phyloP scores from a whole-genome alignment of 176 grass and related monocot species.

The Eragrostis curvula region DNA sequence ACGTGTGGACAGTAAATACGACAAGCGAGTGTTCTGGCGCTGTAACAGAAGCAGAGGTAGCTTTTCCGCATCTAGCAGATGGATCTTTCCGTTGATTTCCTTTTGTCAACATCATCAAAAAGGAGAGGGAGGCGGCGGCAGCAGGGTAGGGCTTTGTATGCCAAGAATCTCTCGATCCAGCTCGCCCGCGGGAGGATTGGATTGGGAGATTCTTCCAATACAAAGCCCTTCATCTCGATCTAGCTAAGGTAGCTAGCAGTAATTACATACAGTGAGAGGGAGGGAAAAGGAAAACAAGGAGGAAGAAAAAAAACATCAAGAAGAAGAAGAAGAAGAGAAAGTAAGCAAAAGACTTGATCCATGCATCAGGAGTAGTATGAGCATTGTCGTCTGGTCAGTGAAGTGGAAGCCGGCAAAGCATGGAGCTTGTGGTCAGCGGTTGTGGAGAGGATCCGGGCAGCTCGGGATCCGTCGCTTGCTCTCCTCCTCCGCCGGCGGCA shows the following conservation, averaged over 20 bases:
- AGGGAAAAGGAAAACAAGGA: not conserved
- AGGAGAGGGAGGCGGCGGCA: not conserved
- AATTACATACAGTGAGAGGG: slow-evolving; percentile 15
- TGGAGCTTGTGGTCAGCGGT: not conserved
- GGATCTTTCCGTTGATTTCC: not conserved
- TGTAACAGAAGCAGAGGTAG: not conserved
- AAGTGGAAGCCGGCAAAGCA: not conserved
- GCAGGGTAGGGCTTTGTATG: slow-evolving; percentile 17
- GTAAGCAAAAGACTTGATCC: not conserved
- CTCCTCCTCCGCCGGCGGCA: slow-evolving; percentile 10
- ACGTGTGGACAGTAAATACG: slow-evolving; percentile 4
- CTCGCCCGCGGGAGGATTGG: not conserved
- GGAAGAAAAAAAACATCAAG: not conserved
- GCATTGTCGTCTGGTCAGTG: not conserved
- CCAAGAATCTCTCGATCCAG: slow-evolving; percentile 41
- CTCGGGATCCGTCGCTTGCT: slow-evolving; percentile 43
- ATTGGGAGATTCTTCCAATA: slow-evolving; percentile 43
- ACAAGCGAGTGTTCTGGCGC: not conserved
- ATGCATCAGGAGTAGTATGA: not conserved
- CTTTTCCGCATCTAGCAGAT: slow-evolving; percentile 9
- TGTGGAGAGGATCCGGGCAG: slow-evolving; percentile 43
- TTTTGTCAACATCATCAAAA: slow-evolving; percentile 5
- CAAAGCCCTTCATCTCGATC: slow-evolving; percentile 4
- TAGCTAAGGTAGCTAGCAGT: not conserved
- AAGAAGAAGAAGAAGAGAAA: not conserved